Evolutionary conservation across 2,329 filamentous ascomycete species (phyloP), one percentile per base, ranked within the genome.

Genomic region (Ophiobolus disseminans): DNA sequence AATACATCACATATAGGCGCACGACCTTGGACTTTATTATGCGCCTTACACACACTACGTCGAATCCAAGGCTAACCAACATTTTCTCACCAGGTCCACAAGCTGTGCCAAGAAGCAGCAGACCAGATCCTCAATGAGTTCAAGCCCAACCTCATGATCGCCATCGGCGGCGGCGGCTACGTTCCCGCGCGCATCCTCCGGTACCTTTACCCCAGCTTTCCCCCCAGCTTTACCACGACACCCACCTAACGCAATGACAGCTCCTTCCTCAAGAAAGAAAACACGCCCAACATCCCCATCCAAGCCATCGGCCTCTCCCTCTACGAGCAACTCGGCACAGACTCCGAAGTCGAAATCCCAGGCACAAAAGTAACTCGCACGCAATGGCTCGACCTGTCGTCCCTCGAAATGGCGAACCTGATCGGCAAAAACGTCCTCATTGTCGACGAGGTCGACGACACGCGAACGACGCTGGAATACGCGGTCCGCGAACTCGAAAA

Each of bases 251-350:
- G 30, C 28, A 28, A 37, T 8, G 7, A 34, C 45, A 67, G 63
- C 78, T 97, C 94, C 16, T 99, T 99, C 82, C 89, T 99, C 75
- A 97, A 96, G 82, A 85, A 86, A 72, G 82, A 90, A 51, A 90
- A 89, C 63, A 84, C 81, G 55, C 86, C 91, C 76, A 99, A 99
- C 80, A 99, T 99, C 69, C 93, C 94, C 62, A 99, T 99, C 76
- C 94, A 99, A 82, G 94, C 94, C 58, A 99, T 99, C 74, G 94
- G 94, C 39, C 88, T 99, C 58, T 97, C 93, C 17, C 87, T 99
- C 46, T 99, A 99, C 81, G 94, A 99, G 79, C 82, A 86, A 56
- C 87, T 97, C 40, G 80, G 82, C 55, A 81, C 83, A 49, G 82
- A 90, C 66, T 77, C 79, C 34, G 78, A 81, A 48, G 81, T 90